Base-by-base conservation (phyloP, 139 green algal genomes). In the Gonium pectorale region DNA sequence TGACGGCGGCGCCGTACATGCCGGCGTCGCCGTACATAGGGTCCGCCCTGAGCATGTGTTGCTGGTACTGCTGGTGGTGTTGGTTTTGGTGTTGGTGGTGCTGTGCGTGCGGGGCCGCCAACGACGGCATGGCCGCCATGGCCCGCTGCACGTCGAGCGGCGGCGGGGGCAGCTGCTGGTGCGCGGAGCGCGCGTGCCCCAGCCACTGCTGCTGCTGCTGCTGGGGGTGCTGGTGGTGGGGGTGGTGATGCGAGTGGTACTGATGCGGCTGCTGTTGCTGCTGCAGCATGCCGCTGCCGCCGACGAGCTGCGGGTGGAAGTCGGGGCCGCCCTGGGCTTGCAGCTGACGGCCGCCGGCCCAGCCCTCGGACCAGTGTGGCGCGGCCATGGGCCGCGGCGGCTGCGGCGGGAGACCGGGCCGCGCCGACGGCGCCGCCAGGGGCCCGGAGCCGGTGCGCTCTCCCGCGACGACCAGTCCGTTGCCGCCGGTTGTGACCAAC, bases 401-500 rank as follows among this genome's bases (percentile, higher is more conserved):
- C n/a, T n/a, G n/a, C n/a, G n/a, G n/a, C n/a, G n/a, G n/a, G n/a
- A n/a, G n/a, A n/a, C n/a, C n/a, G n/a, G n/a, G n/a, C n/a, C n/a
- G n/a, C n/a, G n/a, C n/a, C n/a, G n/a, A n/a, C n/a, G n/a, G n/a
- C n/a, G n/a, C n/a, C n/a, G n/a, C n/a, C n/a, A n/a, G n/a, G n/a
- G n/a, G n/a, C n/a, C n/a, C n/a, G n/a, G n/a, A n/a, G n/a, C n/a
- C n/a, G n/a, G n/a, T n/a, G 19, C 41, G 67, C 19, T 71, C 40
- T 5, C 68, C 68, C 9, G 31, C 41, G 11, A 43, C 60, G 33
- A 77, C 68, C 2, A 60, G 21, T 5, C n/a, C 70, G 26, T 79
- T 79, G 46, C 46, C 70, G 27, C 49, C 44, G 8, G 70, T 79
- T 26, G 49, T 63, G 17, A 79, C 70, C 46, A 66, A 17, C 43